A percentile compares a stretch with the other conserved stretches of the same genome.
These are phyloP conservation scores for Amanita molliuscula DNA, from an alignment of 768 basidiomycete genomes.

Conservation along the genomic window DNA sequence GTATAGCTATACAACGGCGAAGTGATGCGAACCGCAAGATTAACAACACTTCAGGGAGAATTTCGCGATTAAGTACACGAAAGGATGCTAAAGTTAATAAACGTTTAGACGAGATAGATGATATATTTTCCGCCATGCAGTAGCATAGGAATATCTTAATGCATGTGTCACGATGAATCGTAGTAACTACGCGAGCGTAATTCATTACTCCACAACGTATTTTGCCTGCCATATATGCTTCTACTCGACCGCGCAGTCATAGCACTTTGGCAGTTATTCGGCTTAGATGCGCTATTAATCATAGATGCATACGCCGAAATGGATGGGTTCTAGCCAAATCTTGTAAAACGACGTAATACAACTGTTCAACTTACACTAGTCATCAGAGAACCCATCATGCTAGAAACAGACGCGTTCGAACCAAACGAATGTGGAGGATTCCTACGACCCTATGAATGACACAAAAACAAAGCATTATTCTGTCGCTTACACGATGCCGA, in stretches of 20 bases:
- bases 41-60: background rate
- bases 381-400: constrained; percentile 40
- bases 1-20: background rate
- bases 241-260: constrained; percentile 49
- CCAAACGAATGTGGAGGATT: constrained; percentile 47
- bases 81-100: constrained; percentile 29
- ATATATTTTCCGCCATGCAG: constrained; percentile 23
- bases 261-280: constrained; percentile 19
- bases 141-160: background rate
- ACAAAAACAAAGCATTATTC: background rate
- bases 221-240: constrained; percentile 19
- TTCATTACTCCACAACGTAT: too few species aligned
- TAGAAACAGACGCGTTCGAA: constrained; percentile 35
- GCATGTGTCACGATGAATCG: background rate
- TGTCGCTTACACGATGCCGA: constrained; percentile 52
- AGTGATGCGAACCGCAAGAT: background rate
- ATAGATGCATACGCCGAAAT: constrained; percentile 47
- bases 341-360: background rate
- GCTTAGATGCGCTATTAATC: constrained; percentile 34
- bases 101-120: constrained; percentile 52
- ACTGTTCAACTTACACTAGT: constrained; percentile 26
- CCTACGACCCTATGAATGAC: constrained; percentile 16
- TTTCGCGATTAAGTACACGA: background rate
- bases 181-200: background rate
- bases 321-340: constrained; percentile 33